Evolutionary conservation across 768 basidiomycete genomes (phyloP).

Genomic region (Paxillus involutus): DNA sequence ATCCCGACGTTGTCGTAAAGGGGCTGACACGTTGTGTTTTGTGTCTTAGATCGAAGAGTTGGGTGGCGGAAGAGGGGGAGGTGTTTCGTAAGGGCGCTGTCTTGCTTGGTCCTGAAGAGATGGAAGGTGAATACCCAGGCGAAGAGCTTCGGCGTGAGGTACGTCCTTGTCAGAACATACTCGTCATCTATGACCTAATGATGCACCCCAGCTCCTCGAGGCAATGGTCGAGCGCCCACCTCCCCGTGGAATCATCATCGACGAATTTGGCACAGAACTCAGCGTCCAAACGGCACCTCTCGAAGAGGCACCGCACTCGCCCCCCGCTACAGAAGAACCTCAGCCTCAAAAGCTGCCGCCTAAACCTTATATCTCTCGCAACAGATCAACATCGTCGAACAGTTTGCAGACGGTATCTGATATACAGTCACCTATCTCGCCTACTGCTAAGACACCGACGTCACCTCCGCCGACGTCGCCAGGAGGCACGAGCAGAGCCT

Average conservation of each 20-base stretch:
- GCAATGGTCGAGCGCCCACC: constrained; percentile 87
- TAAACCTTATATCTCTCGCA: constrained; percentile 60
- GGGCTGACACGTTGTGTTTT: background rate
- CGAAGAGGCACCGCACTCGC: constrained; percentile 16
- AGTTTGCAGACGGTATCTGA: background rate
- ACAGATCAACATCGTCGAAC: constrained; percentile 44
- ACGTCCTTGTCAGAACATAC: constrained; percentile 10
- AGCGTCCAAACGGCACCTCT: constrained; percentile 6
- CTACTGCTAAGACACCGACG: constrained; percentile 36
- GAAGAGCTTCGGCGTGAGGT: constrained; percentile 87
- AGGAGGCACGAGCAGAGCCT: background rate
- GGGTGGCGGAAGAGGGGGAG: constrained; percentile 95
- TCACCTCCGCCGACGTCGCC: constrained; percentile 16
- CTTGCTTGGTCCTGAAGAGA: constrained; percentile 78
- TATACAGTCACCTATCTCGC: background rate
- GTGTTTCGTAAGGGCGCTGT: constrained; percentile 90
- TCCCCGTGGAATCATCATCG: constrained; percentile 65
- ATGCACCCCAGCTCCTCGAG: constrained; percentile 60
- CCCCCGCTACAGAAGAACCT: constrained; percentile 24
- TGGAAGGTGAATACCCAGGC: constrained; percentile 86
- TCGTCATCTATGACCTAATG: background rate
- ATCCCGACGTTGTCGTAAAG: background rate
- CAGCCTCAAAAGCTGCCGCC: constrained; percentile 45
- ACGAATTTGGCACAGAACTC: constrained; percentile 53
- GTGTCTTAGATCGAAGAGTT: constrained; percentile 58